phyloP scores from a whole-genome alignment of 2,329 filamentous ascomycete species.

The Hypoxylon sp. region DNA sequence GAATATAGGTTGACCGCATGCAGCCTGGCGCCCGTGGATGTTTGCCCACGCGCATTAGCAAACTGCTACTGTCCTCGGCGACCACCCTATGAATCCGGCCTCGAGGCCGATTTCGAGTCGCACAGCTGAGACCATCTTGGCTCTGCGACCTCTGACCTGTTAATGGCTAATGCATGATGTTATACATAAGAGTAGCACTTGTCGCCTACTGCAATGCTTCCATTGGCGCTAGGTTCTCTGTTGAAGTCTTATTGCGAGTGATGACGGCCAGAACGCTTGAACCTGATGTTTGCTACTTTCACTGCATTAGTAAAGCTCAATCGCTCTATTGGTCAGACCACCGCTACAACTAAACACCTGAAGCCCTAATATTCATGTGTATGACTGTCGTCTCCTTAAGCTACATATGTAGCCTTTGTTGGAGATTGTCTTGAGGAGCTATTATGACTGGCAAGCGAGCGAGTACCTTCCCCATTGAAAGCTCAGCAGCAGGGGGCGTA shows the following conservation, averaged over 20 bases:
- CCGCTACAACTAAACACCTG: neutral
- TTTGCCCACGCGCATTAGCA: slow-evolving; percentile 1
- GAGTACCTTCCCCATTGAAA: neutral
- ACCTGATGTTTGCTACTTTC: slow-evolving; percentile 10
- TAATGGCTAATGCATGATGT: neutral
- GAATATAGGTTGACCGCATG: neutral
- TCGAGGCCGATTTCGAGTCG: slow-evolving; percentile 15
- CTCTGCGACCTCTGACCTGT: slow-evolving; percentile 9
- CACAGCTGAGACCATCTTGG: slow-evolving; percentile 21
- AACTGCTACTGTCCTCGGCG: neutral
- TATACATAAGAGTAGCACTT: neutral
- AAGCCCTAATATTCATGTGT: neutral
- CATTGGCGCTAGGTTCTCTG: neutral
- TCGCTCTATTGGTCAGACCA: neutral
- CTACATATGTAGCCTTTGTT: neutral
- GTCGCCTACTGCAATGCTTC: neutral
- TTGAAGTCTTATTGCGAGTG: neutral
- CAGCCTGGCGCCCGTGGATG: neutral
- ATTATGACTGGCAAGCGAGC: neutral
- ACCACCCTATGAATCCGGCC: neutral
- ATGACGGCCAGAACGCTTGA: neutral
- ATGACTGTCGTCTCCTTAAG: neutral
- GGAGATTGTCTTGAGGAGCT: neutral
- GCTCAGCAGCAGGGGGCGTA: neutral
- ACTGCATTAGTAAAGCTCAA: neutral